Evolutionary conservation across 2,329 filamentous ascomycete species (phyloP).

Genomic region (Fusarium duplospermum): DNA sequence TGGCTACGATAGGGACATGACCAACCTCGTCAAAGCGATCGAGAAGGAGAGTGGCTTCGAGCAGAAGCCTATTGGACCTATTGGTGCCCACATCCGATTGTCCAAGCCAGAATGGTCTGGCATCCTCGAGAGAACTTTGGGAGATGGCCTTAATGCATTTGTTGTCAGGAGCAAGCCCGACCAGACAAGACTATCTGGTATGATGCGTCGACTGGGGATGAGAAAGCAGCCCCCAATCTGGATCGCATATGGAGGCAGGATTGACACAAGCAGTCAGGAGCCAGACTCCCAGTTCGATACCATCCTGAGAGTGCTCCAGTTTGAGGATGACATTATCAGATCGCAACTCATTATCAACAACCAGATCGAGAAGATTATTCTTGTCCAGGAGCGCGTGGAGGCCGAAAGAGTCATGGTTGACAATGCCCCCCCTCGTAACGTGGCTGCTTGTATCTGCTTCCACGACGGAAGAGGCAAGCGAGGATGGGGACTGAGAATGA

Average conservation of each 20-base stretch:
- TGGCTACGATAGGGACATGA: conserved; percentile 73
- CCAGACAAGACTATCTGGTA: conserved; percentile 71
- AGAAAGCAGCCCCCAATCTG: conserved; percentile 51
- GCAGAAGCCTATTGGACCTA: conserved; percentile 81
- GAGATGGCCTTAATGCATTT: conserved; percentile 78
- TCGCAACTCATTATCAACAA: conserved; percentile 87
- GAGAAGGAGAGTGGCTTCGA: conserved; percentile 75
- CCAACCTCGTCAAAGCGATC: conserved; percentile 75
- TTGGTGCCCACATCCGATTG: conserved; percentile 82
- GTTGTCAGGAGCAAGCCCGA: conserved; percentile 84
- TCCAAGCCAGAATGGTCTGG: conserved; percentile 84
- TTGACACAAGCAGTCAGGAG: conserved; percentile 65
- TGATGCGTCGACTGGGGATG: conserved; percentile 75
- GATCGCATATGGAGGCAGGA: conserved; percentile 51
- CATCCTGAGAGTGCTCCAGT: conserved; percentile 81
- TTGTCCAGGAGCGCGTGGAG: conserved; percentile 75
- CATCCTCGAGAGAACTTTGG: conserved; percentile 82
- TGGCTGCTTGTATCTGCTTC: conserved; percentile 77
- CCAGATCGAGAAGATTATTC: conserved; percentile 83
- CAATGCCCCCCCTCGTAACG: conserved; percentile 72
- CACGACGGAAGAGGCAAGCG: conserved; percentile 66
- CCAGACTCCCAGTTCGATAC: conserved; percentile 81
- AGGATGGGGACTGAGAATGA: conserved; percentile 70
- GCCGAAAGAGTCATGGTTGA: conserved; percentile 78
- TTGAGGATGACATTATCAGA: conserved; percentile 82